Conservation (phyloP, 1,139 yeast species). For the Hyphopichia buzzinii region DNA sequence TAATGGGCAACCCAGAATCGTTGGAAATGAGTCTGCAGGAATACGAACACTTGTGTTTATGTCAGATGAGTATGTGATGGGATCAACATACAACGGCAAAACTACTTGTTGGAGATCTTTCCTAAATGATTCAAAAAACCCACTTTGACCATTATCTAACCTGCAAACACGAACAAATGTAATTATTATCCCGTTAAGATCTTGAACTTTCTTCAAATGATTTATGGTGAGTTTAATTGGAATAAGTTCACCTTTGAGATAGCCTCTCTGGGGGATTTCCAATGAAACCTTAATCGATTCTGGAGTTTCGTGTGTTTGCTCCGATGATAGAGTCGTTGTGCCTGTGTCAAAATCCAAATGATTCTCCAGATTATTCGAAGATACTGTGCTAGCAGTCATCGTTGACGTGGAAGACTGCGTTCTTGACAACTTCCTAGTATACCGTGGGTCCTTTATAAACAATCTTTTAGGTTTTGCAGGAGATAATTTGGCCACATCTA, state of each 20-base stretch:
- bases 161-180: slow-evolving; percentile 82
- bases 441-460: slow-evolving; percentile 50
- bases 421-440: slow-evolving; percentile 28
- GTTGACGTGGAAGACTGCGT: slow-evolving; percentile 56
- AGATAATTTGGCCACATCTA: slow-evolving; percentile 67
- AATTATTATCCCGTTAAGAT: slow-evolving; percentile 72
- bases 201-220: slow-evolving; percentile 70
- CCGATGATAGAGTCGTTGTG: slow-evolving; percentile 7
- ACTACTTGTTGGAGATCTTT: slow-evolving; percentile 80
- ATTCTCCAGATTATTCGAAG: slow-evolving; percentile 35
- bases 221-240: slow-evolving; percentile 66
- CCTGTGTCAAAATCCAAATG: slow-evolving; percentile 1
- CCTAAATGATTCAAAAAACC: slow-evolving; percentile 71
- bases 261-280: slow-evolving; percentile 67
- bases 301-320: slow-evolving; percentile 10
- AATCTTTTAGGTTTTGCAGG: slow-evolving; percentile 67
- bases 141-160: slow-evolving; percentile 64
- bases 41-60: slow-evolving; percentile 64
- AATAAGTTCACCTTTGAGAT: slow-evolving; percentile 71
- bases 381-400: slow-evolving; percentile 36
- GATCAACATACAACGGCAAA: slow-evolving; percentile 78
- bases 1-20: slow-evolving; percentile 69
- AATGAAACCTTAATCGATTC: slow-evolving; percentile 53
- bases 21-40: slow-evolving; percentile 86
- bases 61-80: slow-evolving; percentile 55